These are phyloP conservation scores for Aciculoconidium aculeatum DNA, from an alignment of 805 yeast genomes.

Conservation along the genomic window DNA sequence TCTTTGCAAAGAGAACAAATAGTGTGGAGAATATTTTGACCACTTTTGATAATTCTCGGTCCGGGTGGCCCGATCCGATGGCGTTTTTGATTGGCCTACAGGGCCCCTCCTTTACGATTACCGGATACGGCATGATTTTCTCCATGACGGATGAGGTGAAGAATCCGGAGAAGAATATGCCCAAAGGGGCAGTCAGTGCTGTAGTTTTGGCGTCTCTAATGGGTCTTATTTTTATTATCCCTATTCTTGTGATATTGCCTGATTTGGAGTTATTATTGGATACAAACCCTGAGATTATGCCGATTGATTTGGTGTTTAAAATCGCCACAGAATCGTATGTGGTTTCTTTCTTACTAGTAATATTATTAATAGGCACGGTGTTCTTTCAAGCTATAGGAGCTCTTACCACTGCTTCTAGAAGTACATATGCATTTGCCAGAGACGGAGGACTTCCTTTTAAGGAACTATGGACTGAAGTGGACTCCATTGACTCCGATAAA, in stretches of 20 bases:
- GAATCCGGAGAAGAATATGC: constrained; percentile 67
- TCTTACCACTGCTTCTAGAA: constrained; percentile 74
- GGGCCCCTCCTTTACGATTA: constrained; percentile 71
- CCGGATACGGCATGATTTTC: constrained; percentile 78
- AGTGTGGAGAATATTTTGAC: constrained; percentile 56
- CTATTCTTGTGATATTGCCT: constrained; percentile 67
- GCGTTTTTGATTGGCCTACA: constrained; percentile 76
- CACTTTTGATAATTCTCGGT: constrained; percentile 61
- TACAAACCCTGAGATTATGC: constrained; percentile 60
- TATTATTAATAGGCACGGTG: constrained; percentile 63
- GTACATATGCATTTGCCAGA: constrained; percentile 77
- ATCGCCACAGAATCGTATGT: constrained; percentile 61
- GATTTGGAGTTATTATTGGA: constrained; percentile 53
- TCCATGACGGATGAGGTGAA: constrained; percentile 80
- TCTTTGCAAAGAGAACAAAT: constrained; percentile 55
- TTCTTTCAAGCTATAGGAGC: constrained; percentile 76
- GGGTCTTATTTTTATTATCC: constrained; percentile 68
- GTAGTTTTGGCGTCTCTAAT: constrained; percentile 60
- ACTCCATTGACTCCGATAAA: constrained; percentile 45
- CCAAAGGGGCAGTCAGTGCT: constrained; percentile 64
- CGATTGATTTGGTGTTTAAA: constrained; percentile 72
- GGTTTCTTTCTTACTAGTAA: constrained; percentile 62
- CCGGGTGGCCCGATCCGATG: constrained; percentile 69
- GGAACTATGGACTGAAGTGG: constrained; percentile 60
- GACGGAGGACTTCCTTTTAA: constrained; percentile 74